Conservation (phyloP, 768 basidiomycete species). For the Pisolithus tinctorius region DNA sequence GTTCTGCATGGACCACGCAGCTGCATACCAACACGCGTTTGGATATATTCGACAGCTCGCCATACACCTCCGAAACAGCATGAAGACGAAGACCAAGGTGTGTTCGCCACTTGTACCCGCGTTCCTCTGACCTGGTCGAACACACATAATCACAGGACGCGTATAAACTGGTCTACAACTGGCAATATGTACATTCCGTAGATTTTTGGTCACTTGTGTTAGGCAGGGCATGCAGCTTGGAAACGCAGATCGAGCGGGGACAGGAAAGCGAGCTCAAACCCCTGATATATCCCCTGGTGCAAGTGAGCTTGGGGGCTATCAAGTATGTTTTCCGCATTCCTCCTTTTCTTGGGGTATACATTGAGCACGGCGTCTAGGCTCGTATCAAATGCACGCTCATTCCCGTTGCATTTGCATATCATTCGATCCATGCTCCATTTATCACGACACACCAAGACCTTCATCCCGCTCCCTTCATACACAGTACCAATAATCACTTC, state of each 20-base stretch:
- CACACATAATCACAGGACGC: constrained; percentile 52
- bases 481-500: constrained; percentile 82
- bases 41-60: constrained; percentile 93
- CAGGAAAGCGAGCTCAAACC: constrained; percentile 74
- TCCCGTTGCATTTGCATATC: constrained; percentile 92
- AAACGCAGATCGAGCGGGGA: constrained; percentile 43
- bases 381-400: constrained; percentile 84
- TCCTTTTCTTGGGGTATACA: not conserved
- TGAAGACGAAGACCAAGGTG: constrained; percentile 84
- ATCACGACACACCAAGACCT: constrained; percentile 74
- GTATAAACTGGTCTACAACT: constrained; percentile 94
- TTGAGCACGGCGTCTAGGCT: constrained; percentile 46
- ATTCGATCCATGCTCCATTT: constrained; percentile 84
- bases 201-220: constrained; percentile 96
- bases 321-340: constrained; percentile 48
- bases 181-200: constrained; percentile 94
- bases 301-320: constrained; percentile 88
- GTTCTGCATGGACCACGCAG: constrained; percentile 68
- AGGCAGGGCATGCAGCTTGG: constrained; percentile 66
- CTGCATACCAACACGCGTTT: constrained; percentile 91
- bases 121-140: constrained; percentile 6
- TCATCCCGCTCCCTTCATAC: constrained; percentile 82
- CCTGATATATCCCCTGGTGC: constrained; percentile 93
- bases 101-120: constrained; percentile 8
- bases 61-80: constrained; percentile 84